A percentile compares a stretch with the other conserved stretches of the same genome.
Conservation (phyloP, 73 alveolate species). For the Blepharisma japonicum region DNA sequence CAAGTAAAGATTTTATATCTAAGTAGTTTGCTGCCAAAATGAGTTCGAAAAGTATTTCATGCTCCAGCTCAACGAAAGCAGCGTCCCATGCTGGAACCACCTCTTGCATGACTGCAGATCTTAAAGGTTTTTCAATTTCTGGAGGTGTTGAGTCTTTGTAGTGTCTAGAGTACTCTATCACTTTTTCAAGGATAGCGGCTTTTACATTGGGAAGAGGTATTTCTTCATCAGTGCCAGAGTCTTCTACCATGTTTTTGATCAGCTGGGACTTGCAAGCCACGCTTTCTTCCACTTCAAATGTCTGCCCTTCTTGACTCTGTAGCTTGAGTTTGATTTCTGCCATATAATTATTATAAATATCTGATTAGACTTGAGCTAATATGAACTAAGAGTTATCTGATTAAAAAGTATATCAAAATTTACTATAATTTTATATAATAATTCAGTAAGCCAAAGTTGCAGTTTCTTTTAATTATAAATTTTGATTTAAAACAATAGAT, state of each 20-base stretch:
- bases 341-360: not conserved
- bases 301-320: constrained; percentile 50
- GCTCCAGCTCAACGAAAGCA: constrained; percentile 73
- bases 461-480: too few relatives aligned
- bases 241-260: constrained; percentile 80
- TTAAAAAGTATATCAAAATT: too few relatives aligned
- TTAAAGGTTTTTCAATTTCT: constrained; percentile 90
- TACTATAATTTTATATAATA: too few relatives aligned
- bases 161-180: constrained; percentile 71
- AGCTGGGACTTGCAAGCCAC: constrained; percentile 69
- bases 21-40: constrained; percentile 88
- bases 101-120: constrained; percentile 72
- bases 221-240: constrained; percentile 72
- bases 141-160: constrained; percentile 72
- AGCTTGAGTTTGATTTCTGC: constrained; percentile 40
- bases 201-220: constrained; percentile 94
- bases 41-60: constrained; percentile 80
- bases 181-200: constrained; percentile 72
- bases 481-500: too few relatives aligned
- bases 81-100: constrained; percentile 85
- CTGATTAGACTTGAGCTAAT: too few relatives aligned
- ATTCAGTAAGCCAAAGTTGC: too few relatives aligned
- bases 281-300: constrained; percentile 58
- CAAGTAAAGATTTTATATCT: constrained; percentile 77
- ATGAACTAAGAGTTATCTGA: too few relatives aligned